Percentiles rank a stretch among this genome's conserved stretches.
Conservation (phyloP, 1,139 yeast genomes). For the Lodderomyces pseudojiufengensis region DNA sequence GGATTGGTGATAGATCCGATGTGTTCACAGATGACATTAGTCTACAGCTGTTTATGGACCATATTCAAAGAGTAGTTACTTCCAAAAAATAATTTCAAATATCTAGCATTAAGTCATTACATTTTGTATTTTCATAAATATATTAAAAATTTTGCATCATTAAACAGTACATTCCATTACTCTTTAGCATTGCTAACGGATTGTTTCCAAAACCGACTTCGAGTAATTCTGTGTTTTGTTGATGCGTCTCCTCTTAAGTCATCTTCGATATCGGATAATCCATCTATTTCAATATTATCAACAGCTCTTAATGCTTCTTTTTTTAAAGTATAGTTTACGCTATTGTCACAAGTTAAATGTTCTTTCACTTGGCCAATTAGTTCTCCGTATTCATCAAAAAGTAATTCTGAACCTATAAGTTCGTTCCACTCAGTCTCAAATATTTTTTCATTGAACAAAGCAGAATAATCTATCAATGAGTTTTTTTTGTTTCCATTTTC, state of each 20-base stretch:
- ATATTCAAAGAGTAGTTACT: slow-evolving; percentile 39
- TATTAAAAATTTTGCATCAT: no score
- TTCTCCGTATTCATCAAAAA: slow-evolving; percentile 57
- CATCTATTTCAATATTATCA: background rate
- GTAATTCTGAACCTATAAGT: slow-evolving; percentile 78
- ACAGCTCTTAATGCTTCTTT: background rate
- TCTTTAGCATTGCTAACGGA: no score
- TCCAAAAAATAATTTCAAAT: slow-evolving; percentile 10
- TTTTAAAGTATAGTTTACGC: no score
- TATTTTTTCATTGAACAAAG: slow-evolving; percentile 43
- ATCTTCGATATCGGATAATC: background rate
- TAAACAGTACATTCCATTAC: no score
- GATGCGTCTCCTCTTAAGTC: no score
- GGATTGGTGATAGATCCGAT: slow-evolving; percentile 26
- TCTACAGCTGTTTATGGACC: slow-evolving; percentile 65
- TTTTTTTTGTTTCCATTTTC: slow-evolving; percentile 1
- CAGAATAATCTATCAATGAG: slow-evolving; percentile 25
- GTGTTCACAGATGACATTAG: slow-evolving; percentile 70
- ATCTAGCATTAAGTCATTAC: no score
- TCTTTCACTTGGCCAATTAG: slow-evolving; percentile 42
- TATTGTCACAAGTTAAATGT: slow-evolving; percentile 18
- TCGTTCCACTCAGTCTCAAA: slow-evolving; percentile 78
- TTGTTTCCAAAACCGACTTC: no score
- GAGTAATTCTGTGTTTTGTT: no score
- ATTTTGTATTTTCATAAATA: no score